Base-by-base conservation (phyloP, 2,329 filamentous ascomycete genomes). In the Claviceps sp. region DNA sequence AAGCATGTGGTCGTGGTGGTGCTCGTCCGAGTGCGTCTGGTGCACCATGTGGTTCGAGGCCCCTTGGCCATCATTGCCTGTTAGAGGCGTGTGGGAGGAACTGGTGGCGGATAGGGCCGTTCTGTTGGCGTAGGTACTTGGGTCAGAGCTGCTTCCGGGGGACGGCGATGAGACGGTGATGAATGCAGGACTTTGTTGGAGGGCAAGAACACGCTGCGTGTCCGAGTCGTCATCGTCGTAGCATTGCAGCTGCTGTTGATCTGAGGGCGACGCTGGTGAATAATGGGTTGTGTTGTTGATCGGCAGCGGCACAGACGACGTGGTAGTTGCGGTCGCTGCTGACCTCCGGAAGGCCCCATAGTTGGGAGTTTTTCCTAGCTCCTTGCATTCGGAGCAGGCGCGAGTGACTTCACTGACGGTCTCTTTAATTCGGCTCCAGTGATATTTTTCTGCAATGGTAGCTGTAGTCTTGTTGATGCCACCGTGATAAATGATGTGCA, bases 381-480 rank as follows among this genome's bases (percentile, higher is more conserved):
- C 89, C 69, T 91, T 95, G 72, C 91, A 97, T 64, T 95, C 84
- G 7, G 78, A 71, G 68, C 93, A 98, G 61, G 93, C 91, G 60
- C 87, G 85, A 68, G 97, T 95, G 60, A 95, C 90, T 65, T 91
- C 84, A 65, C 86, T 93, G 55, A 96, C 93, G 1, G 91, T 97
- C 69, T 96, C 90, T 67, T 97, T 98, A 72, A 97, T 97, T 55
- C 91, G 81, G 47, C 94, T 90, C 93, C 93, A 98, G 70, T 97
- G 93, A 65, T 91, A 96, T 63, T 85, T 86, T 64, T 96, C 88
- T 11, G 91, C 89, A 61, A 98, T 95, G 20, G 83, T 85, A 20
- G 91, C 90, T 1, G 91, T 97, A 0, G 91, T 97, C 72, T 96
- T 96, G 74, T 98, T 98, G 74, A 97, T 97, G 49, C 93, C 93